These are phyloP conservation scores for Microdochium bolleyi DNA, from an alignment of 2,329 filamentous ascomycete genomes.

Conservation along the genomic window DNA sequence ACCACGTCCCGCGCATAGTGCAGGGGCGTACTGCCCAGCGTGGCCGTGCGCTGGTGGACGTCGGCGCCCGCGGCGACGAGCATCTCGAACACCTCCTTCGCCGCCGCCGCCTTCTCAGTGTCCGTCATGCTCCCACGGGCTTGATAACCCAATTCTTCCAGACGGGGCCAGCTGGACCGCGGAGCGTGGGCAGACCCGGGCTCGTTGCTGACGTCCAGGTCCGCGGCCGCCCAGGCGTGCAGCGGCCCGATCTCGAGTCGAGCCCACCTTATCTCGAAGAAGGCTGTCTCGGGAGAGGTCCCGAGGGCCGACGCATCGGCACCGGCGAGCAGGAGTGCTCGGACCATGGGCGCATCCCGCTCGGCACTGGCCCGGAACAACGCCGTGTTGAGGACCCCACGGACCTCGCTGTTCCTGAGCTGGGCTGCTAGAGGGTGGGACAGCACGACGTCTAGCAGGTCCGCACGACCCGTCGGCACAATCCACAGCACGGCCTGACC, in stretches of 20 bases:
- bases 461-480: not conserved
- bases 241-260: not conserved
- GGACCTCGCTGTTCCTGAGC: not conserved
- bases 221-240: not conserved
- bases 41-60: not conserved
- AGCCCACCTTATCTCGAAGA: no score
- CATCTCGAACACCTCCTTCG: not conserved
- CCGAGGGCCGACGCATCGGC: not conserved
- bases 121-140: not conserved
- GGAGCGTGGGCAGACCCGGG: not conserved
- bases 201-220: not conserved
- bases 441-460: not conserved
- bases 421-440: not conserved
- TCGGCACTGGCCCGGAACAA: not conserved
- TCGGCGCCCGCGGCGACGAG: not conserved
- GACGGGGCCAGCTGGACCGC: no score
- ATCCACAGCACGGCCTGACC: not conserved
- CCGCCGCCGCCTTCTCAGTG: not conserved
- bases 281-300: no score
- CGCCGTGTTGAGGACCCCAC: not conserved
- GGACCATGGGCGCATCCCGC: not conserved
- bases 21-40: not conserved
- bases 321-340: not conserved
- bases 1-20: not conserved
- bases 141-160: not conserved